Base-by-base conservation (phyloP, 2,329 filamentous ascomycete species). In the Fusarium nanum region DNA sequence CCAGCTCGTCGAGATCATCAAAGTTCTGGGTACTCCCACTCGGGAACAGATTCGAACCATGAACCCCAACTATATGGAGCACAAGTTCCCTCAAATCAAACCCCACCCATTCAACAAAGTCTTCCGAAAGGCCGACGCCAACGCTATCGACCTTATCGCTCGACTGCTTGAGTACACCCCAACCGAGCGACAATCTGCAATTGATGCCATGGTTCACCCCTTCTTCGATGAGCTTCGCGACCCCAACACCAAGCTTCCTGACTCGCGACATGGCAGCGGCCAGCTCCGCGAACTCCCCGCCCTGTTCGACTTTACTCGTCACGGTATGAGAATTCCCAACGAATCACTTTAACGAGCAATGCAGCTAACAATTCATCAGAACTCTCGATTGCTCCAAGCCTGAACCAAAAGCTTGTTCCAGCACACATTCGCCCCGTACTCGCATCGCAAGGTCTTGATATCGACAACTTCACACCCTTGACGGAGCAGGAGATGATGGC, bases 41-140 rank as follows among this genome's bases (percentile, higher is more conserved):
- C 89, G 96, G 71, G 96, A 99, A 81, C 96, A 99, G 82, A 99
- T 99, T 78, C 93, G 96, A 75, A 99, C 96, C 72, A 99, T 99
- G 96, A 99, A 99, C 83, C 96, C 96, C 64, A 99, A 99, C 83
- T 99, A 99, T 83, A 99, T 99, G 96, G 96, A 99, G 84, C 96
- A 99, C 85, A 98, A 98, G 85, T 99, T 99, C 83, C 96, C 96
- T 49, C 96, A 99, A 82, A 99, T 99, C 85, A 99, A 99, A 86
- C 96, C 96, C 62, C 96, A 99, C 78, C 96, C 96, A 28, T 99
- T 99, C 87, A 97, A 92, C 84, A 98, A 98, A 88, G 96, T 99
- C 59, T 98, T 99, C 88, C 91, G 96, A 75, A 98, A 97, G 88
- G 96, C 96, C 60, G 93, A 97, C 73, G 87, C 90, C 32, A 94